These are phyloP conservation scores for Pelargonium myrrhifolium DNA, from an alignment of 441 rosid genomes.

Conservation along the genomic window DNA sequence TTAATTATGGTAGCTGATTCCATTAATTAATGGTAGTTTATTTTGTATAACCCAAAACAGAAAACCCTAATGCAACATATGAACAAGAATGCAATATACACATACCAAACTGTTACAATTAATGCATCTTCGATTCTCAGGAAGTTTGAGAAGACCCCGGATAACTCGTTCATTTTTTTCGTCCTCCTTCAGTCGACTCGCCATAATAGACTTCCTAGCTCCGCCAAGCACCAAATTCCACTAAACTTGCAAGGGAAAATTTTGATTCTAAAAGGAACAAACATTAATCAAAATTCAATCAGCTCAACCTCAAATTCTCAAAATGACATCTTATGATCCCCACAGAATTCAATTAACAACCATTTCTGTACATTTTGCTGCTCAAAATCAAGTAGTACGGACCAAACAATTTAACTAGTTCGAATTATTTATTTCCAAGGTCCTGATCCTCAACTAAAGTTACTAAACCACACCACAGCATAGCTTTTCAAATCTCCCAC, in stretches of 20 bases:
- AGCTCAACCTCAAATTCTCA: no score
- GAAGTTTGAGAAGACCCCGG: constrained; percentile 77
- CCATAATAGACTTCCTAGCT: constrained; percentile 34
- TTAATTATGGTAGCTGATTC: neutral
- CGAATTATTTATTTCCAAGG: neutral
- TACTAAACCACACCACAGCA: neutral
- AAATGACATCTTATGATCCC: no score
- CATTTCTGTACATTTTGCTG: neutral
- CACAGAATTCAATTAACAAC: neutral
- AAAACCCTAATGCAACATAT: neutral
- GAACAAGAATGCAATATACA: constrained; percentile 1
- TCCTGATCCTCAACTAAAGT: neutral
- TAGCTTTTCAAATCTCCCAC: neutral
- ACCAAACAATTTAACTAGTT: neutral
- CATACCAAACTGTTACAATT: constrained; percentile 91
- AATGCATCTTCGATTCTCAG: constrained; percentile 79
- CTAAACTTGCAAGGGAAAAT: neutral
- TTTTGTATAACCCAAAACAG: neutral
- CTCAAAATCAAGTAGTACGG: neutral
- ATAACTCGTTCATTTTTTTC: constrained; percentile 81
- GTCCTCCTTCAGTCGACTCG: constrained; percentile 71
- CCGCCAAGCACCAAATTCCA: neutral
- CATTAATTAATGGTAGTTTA: neutral
- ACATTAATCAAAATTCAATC: no score
- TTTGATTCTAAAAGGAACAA: neutral